A percentile compares a stretch with the other conserved stretches of the same genome.
Conservation (phyloP, 352 stramenopile species). For the Pythium dissotocum region DNA sequence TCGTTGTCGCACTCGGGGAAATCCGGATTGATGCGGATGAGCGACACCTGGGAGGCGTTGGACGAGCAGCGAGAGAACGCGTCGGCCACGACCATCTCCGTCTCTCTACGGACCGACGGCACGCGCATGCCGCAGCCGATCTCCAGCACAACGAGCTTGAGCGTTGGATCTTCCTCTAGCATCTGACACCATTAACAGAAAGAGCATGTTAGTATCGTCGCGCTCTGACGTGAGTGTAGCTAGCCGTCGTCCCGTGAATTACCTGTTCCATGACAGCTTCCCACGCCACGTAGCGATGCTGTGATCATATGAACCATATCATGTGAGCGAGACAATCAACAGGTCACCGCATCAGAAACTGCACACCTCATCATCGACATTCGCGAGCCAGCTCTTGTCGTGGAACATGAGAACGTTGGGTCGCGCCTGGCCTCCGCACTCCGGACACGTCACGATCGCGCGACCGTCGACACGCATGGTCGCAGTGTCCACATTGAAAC, state of each 20-base stretch:
- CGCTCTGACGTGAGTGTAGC: neutral
- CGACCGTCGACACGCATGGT: conserved; percentile 66
- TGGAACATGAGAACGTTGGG: conserved; percentile 93
- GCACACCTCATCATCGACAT: conserved; percentile 60
- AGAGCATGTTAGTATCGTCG: neutral
- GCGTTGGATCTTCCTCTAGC: conserved; percentile 54
- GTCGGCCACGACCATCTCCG: conserved; percentile 79
- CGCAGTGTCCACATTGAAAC: conserved; percentile 60
- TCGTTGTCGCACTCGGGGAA: conserved; percentile 55
- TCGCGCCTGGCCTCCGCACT: conserved; percentile 65
- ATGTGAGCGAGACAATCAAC: neutral
- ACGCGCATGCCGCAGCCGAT: conserved; percentile 82
- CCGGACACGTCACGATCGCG: conserved; percentile 39
- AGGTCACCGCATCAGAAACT: neutral
- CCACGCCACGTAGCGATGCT: conserved; percentile 76
- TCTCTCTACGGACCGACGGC: conserved; percentile 75
- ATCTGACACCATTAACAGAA: conserved; percentile 40
- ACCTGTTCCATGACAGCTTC: conserved; percentile 78
- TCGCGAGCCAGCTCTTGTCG: conserved; percentile 84
- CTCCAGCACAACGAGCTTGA: conserved; percentile 77
- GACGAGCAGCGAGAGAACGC: conserved; percentile 51
- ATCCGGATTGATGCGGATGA: conserved; percentile 82
- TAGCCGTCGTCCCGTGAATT: neutral
- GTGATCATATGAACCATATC: neutral
- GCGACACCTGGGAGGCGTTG: conserved; percentile 40